Conservation (phyloP, 805 yeast genomes). For the Lachancea cidri region DNA sequence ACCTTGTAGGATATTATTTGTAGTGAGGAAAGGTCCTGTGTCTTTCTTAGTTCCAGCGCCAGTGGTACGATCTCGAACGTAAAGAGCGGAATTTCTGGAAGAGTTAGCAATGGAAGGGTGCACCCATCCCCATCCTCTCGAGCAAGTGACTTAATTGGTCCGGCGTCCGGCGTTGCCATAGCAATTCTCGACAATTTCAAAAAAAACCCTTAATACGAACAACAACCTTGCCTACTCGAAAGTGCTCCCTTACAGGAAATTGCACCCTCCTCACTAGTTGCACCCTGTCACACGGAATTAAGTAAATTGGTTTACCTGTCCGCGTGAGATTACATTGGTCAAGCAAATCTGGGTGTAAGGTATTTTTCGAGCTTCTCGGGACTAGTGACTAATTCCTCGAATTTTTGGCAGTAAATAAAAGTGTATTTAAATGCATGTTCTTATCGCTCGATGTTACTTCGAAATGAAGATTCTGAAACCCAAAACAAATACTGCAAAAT, state of each 20-base stretch:
- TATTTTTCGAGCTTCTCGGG: background rate
- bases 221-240: no score
- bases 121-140: no score
- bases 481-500: no score
- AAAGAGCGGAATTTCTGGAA: background rate
- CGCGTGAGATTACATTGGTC: background rate
- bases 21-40: background rate
- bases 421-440: background rate
- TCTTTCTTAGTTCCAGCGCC: background rate
- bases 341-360: background rate
- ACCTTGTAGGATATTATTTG: background rate
- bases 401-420: no score
- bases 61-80: no score
- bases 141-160: no score
- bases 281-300: background rate
- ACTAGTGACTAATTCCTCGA: no score
- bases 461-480: background rate
- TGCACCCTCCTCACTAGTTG: background rate
- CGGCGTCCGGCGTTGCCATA: no score
- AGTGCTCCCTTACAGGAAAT: background rate
- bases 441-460: background rate
- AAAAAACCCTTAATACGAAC: no score
- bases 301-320: background rate
- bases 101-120: background rate
- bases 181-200: no score